These are phyloP conservation scores for Aspergillus sp. DNA, from an alignment of 2,329 filamentous ascomycete genomes.

Conservation along the genomic window DNA sequence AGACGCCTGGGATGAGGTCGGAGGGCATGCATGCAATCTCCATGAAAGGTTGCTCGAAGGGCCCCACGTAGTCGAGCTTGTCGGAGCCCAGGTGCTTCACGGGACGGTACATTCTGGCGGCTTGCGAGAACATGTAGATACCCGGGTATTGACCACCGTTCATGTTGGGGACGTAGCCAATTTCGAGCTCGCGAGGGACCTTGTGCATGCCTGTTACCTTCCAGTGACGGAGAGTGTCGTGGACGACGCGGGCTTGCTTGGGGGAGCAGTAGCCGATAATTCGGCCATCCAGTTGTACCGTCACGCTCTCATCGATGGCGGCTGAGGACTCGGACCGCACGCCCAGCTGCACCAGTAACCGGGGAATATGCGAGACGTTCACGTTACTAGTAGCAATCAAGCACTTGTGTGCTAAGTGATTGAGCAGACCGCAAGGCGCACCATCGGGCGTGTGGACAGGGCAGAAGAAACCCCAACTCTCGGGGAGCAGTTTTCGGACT, in stretches of 20 bases:
- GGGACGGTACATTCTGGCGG: constrained; percentile 80
- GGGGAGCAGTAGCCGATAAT: constrained; percentile 88
- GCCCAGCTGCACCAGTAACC: constrained; percentile 70
- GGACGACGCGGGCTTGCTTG: constrained; percentile 70
- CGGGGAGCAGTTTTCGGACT: constrained; percentile 87
- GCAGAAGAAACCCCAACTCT: constrained; percentile 97
- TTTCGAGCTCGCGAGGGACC: constrained; percentile 77
- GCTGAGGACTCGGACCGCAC: constrained; percentile 69
- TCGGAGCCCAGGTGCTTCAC: constrained; percentile 87
- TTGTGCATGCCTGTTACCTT: constrained; percentile 82
- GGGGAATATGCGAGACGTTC: constrained; percentile 68
- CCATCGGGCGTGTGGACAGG: constrained; percentile 97
- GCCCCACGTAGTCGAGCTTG: constrained; percentile 80
- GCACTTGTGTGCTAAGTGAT: constrained; percentile 94
- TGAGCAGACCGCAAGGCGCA: constrained; percentile 85
- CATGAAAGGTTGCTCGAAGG: constrained; percentile 97
- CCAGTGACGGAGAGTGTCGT: constrained; percentile 85
- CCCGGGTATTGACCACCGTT: constrained; percentile 93
- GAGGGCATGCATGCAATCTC: constrained; percentile 86
- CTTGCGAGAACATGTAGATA: constrained; percentile 82
- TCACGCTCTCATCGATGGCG: constrained; percentile 73
- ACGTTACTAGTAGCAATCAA: constrained; percentile 70
- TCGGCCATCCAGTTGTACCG: constrained; percentile 82
- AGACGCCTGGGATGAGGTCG: constrained; percentile 80
- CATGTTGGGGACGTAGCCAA: constrained; percentile 83